Evolutionary conservation across 2,329 filamentous ascomycete species (phyloP).

Genomic region (Aspergillus fructus): DNA sequence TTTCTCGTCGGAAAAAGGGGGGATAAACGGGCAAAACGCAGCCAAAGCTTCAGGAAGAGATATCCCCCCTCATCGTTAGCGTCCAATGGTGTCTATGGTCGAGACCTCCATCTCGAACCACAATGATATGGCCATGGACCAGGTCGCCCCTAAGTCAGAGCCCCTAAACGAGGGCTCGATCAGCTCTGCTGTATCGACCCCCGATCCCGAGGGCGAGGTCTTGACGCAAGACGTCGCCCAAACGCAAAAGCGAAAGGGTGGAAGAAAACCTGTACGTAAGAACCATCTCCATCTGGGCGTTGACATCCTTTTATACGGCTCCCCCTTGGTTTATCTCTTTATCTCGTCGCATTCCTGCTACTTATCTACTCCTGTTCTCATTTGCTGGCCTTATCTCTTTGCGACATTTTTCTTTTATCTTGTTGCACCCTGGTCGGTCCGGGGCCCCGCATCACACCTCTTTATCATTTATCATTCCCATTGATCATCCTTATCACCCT

Average conservation of each 20-base stretch:
- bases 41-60: conserved; percentile 7
- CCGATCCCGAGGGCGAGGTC: conserved; percentile 44
- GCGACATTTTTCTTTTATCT: conserved; percentile 13
- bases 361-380: conserved; percentile 12
- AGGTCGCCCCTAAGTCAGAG: conserved; percentile 44
- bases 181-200: conserved; percentile 47
- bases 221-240: conserved; percentile 45
- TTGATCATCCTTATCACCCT: conserved; percentile 21
- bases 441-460: conserved; percentile 31
- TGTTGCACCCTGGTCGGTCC: conserved; percentile 22
- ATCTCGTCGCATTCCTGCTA: conserved; percentile 14
- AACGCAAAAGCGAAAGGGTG: conserved; percentile 89
- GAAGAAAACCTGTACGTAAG: conserved; percentile 84
- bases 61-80: conserved; percentile 13
- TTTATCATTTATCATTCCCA: conserved; percentile 22
- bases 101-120: conserved; percentile 39
- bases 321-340: conserved; percentile 8
- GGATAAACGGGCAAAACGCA: conserved; percentile 8
- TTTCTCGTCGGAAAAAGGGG: conserved; percentile 13
- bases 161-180: conserved; percentile 43
- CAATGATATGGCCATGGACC: conserved; percentile 42
- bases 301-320: background rate
- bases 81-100: conserved; percentile 47
- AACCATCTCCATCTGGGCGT: conserved; percentile 5
- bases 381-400: conserved; percentile 13